Evolutionary conservation across 2,329 filamentous ascomycete species (phyloP), one percentile per base, ranked within the genome.

Genomic region (Xylariaceae sp.): DNA sequence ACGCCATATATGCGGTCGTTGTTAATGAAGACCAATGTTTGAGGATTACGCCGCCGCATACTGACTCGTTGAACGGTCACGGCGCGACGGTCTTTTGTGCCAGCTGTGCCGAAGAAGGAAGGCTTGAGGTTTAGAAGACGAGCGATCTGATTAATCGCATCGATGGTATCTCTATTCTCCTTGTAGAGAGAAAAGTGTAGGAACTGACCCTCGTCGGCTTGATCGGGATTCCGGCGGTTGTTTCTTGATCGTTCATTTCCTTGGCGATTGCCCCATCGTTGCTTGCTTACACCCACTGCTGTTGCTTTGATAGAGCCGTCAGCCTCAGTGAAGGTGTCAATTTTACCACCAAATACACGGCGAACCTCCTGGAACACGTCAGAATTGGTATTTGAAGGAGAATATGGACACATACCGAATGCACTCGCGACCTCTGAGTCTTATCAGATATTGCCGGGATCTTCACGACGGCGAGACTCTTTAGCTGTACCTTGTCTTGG

Each of bases 81-180:
- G 20, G 90, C 93, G 61, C 93, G 87, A 45, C 91, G 85, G 70
- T 97, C 93, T 74, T 97, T 97, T 56, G 92, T 97, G 7, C 93
- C 93, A 2, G 93, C 91, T 51, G 84, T 85, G 44, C 78, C 79
- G 66, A 96, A 93, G 55, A 85, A 81, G 65, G 93, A 89, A 21
- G 83, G 80, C 70, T 90, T 92, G 61, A 90, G 79, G 69, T 88
- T 89, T 60, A 96, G 75, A 61, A 89, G 82, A 43, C 88, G 88
- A 1, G 88, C 85, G 41, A 97, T 82, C 67, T 89, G 90, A 50
- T 85, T 88, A 50, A 96, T 81, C 0, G 91, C 88, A 66, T 97
- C 93, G 90, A 96, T 96, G 1, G 93, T 97, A 70, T 97, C 93
- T 70, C 93, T 93, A 76, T 97, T 97, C 76, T 96, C 93, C 76